Base-by-base conservation (phyloP, 2,329 filamentous ascomycete species). In the Scolecobasidium constrictum region DNA sequence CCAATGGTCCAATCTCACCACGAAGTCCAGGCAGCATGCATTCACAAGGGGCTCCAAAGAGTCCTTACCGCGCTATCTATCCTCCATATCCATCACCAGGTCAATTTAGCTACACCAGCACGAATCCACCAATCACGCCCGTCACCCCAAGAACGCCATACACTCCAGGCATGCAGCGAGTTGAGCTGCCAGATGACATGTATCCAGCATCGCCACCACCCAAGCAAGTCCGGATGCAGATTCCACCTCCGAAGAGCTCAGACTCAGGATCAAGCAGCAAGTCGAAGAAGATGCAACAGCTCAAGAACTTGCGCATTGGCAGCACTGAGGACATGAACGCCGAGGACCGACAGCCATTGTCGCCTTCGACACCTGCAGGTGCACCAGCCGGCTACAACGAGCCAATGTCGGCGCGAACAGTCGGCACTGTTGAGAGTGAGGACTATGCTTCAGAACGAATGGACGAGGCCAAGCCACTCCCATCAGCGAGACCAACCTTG, bases 261-360 rank as follows among this genome's bases (percentile, higher is more conserved):
- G 9, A 20, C 36, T 35, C 21, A 38, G 6, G 12, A 31, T 31
- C 26, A n/a, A 49, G 54, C 54, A 58, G 54, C 46, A 38, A 21
- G 5, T 56, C 57, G 47, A 71, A 67, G 49, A 50, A 53, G 3
- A 55, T 57, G 47, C 60, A 66, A 49, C 64, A 68, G 38, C 57
- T 77, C 36, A 71, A 71, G 41, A 73, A 73, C 46, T 61, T 78
- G 28, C 67, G 70, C 46, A 79, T 80, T 50, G 76, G 72, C 16
- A 66, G 71, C 5, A 74, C 63, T 0, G 58, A 59, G 19, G 57
- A 61, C 3, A 54, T 61, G 34, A 58, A 65, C 12, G 66, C 68
- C 17, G 66, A 62, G n/a, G 66, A 71, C 47, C 62, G 65, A 23
- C 68, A 64, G n/a, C 71, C 75, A 2, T 61, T 78, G 3, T 75